These are phyloP conservation scores for Arachnopeziza araneosa DNA, from an alignment of 2,329 filamentous ascomycete genomes.

Conservation along the genomic window DNA sequence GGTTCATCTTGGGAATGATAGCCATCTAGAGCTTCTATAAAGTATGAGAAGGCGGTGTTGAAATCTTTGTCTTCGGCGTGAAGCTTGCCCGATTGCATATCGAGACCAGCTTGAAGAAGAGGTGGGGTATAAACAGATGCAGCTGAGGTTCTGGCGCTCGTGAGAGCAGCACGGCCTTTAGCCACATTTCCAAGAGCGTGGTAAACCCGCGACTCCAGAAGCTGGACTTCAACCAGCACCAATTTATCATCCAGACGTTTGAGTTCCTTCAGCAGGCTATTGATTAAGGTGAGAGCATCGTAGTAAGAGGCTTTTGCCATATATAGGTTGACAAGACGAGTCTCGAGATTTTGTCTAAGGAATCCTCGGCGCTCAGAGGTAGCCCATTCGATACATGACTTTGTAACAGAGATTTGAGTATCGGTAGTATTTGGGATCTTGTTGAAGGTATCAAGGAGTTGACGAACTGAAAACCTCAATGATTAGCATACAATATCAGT, in stretches of 20 bases:
- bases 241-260: conserved; percentile 98
- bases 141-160: conserved; percentile 87
- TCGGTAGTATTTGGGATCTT: conserved; percentile 92
- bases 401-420: conserved; percentile 89
- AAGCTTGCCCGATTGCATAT: conserved; percentile 99
- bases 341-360: conserved; percentile 96
- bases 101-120: conserved; percentile 87
- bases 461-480: conserved; percentile 62
- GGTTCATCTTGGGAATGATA: conserved; percentile 91
- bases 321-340: conserved; percentile 85
- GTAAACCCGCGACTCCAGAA: conserved; percentile 94
- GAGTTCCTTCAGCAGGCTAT: conserved; percentile 89
- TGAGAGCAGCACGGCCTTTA: conserved; percentile 91
- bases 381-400: conserved; percentile 99
- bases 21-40: conserved; percentile 96
- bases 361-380: conserved; percentile 91
- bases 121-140: conserved; percentile 97
- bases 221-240: conserved; percentile 93
- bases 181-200: conserved; percentile 94
- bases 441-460: conserved; percentile 92
- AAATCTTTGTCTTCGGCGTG: conserved; percentile 99
- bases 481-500: conserved; percentile 3
- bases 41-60: conserved; percentile 98
- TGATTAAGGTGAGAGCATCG: conserved; percentile 93
- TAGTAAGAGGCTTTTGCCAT: conserved; percentile 98